Percentiles rank a stretch among this genome's conserved stretches.
Conservation (phyloP, 176 grass and related monocot species). For the Carex parvula region DNA sequence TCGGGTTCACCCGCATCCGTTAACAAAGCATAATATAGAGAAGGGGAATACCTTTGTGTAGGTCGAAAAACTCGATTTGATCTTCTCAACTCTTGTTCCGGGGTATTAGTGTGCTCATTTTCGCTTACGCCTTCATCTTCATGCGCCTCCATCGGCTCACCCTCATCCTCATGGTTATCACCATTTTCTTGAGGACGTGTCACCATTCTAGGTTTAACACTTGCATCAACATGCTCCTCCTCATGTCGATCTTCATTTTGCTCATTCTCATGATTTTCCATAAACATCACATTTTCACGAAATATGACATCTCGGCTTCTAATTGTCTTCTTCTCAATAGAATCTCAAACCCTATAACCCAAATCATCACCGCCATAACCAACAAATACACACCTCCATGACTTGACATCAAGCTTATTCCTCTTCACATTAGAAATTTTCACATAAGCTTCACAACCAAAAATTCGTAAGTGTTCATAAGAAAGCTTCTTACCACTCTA, state of each 20-base stretch:
- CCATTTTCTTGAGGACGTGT: too few species aligned
- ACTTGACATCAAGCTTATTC: not conserved
- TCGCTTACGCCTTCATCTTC: not conserved
- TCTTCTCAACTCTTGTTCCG: not conserved
- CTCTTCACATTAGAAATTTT: not conserved
- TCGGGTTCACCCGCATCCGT: not conserved
- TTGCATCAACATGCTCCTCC: too few species aligned
- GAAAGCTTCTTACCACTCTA: not conserved
- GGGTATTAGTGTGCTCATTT: not conserved
- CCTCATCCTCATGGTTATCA: too few species aligned
- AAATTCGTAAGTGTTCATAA: not conserved
- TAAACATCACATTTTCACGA: too few species aligned
- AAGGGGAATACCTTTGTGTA: not conserved
- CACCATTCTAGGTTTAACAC: too few species aligned
- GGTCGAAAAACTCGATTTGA: not conserved
- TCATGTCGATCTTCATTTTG: too few species aligned
- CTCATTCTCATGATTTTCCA: too few species aligned
- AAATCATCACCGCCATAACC: constrained; percentile 10
- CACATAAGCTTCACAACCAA: not conserved
- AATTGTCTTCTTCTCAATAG: not conserved
- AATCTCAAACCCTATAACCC: not conserved
- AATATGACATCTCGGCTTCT: too few species aligned
- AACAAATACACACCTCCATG: not conserved
- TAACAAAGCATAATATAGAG: not conserved
- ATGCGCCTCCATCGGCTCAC: not conserved